Base-by-base conservation (phyloP, 2,329 filamentous ascomycete genomes). In the Claviceps sp. region DNA sequence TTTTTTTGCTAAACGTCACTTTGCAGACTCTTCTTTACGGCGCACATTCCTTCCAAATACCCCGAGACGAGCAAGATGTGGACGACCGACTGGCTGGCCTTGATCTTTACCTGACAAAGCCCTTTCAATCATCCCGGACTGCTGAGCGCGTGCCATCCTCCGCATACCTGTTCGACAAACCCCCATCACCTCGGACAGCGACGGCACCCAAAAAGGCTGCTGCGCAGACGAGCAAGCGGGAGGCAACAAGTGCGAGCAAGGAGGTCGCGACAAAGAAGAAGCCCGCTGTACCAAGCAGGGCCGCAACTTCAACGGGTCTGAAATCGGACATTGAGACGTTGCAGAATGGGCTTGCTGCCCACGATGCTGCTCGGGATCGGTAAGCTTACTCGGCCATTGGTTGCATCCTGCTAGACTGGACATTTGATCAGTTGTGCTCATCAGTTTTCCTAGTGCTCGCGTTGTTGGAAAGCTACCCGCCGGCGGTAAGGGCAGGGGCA, bases 21-120 rank as follows among this genome's bases (percentile, higher is more conserved):
- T 13, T 14, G 47, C 57, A 82, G 79, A 74, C 71, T 20, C 69
- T 83, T 45, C 67, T 72, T 43, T 82, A 77, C 58, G 78, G 76
- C 56, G 69, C 70, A 20, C 71, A 69, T 55, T 72, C 71, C 34
- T 71, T 79, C 58, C 65, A 65, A 45, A 70, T 80, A 54, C 62
- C 68, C 50, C 68, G 65, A 50, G 69, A 68, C 16, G 56, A 68
- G 50, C 68, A 65, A 50, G 68, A 68, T 16, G 56, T 68, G 49
- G 70, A 75, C 50, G 68, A 72, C 16, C 29, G 29, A 34, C 9
- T 34, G 29, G 69, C 71, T 50, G 67, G 74, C 34, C 75, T 76
- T 65, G 79, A 83, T 51, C 66, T 83, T 26, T 83, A 75, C 62
- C 69, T 76, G 42, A 75, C 76, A 45, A 70, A 74, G 54, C 71